A percentile compares a stretch with the other conserved stretches of the same genome.
Evolutionary conservation across 306 rosid species (phyloP).

Genomic region (Quercus variabilis): DNA sequence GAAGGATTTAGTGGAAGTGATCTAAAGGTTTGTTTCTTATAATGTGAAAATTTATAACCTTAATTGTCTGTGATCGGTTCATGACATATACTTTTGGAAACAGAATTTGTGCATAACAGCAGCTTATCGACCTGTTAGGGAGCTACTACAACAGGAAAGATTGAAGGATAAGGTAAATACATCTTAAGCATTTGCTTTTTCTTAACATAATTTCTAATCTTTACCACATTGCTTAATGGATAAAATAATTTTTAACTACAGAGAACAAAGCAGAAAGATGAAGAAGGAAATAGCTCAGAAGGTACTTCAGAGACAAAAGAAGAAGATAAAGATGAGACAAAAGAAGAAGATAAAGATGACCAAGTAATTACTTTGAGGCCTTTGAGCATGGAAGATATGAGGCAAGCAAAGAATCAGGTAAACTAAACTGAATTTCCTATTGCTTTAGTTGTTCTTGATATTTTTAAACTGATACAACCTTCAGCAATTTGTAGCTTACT

Average conservation of each 20-base stretch:
- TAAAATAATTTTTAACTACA: slow-evolving; percentile 23
- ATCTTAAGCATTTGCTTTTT: slow-evolving; percentile 3
- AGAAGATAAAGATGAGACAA: slow-evolving; percentile 3
- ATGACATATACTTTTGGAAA: slow-evolving; percentile 30
- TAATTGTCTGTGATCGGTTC: slow-evolving; percentile 5
- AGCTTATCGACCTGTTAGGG: slow-evolving; percentile 89
- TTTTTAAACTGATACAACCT: neutral
- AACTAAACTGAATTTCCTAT: neutral
- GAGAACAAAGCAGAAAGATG: slow-evolving; percentile 71
- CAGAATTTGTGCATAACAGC: slow-evolving; percentile 94
- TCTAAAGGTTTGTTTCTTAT: slow-evolving; percentile 62
- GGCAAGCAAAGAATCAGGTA: slow-evolving; percentile 90
- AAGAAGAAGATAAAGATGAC: slow-evolving; percentile 58
- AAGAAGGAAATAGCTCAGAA: slow-evolving; percentile 44
- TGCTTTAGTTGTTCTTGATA: neutral
- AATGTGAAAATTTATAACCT: neutral
- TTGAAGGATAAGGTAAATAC: slow-evolving; percentile 63
- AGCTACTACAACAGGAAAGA: slow-evolving; percentile 81
- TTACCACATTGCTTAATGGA: slow-evolving; percentile 1
- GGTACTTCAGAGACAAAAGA: slow-evolving; percentile 44
- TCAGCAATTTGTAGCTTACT: neutral
- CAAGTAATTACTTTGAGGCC: slow-evolving; percentile 56
- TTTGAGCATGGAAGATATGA: slow-evolving; percentile 89
- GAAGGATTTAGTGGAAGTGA: slow-evolving; percentile 95
- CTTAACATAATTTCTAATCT: neutral